Percentiles rank a stretch among this genome's conserved stretches.
These are phyloP conservation scores for Aspergillus heteromorphus DNA, from an alignment of 495 filamentous ascomycete species.

Conservation along the genomic window DNA sequence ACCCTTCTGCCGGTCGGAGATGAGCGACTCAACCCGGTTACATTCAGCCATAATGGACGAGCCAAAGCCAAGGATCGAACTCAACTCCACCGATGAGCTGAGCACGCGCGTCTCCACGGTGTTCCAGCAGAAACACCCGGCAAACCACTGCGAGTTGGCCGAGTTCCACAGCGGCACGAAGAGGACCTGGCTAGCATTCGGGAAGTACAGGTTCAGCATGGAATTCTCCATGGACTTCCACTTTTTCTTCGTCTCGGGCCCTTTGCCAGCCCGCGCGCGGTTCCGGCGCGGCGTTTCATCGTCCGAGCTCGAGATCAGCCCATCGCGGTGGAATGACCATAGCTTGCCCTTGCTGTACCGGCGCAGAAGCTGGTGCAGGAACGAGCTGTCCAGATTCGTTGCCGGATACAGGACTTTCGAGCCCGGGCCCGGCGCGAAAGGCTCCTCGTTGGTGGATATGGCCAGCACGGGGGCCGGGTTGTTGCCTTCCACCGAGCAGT, in stretches of 20 bases:
- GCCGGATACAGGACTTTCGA: conserved; percentile 29
- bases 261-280: conserved; percentile 5
- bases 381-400: conserved; percentile 31
- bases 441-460: conserved; percentile 34
- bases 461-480: conserved; percentile 33
- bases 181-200: conserved; percentile 38
- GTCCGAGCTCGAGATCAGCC: conserved; percentile 36
- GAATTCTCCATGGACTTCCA: conserved; percentile 39
- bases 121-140: conserved; percentile 62
- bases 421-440: conserved; percentile 32
- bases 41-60: conserved; percentile 66
- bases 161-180: conserved; percentile 65
- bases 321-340: conserved; percentile 58
- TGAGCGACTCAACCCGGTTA: conserved; percentile 53
- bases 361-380: conserved; percentile 49
- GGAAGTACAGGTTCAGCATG: conserved; percentile 42
- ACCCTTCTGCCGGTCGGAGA: conserved; percentile 58
- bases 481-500: conserved; percentile 23
- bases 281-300: conserved; percentile 27
- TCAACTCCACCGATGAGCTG: conserved; percentile 36
- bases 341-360: conserved; percentile 59
- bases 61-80: conserved; percentile 57
- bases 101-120: conserved; percentile 39
- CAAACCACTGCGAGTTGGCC: conserved; percentile 63
- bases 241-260: conserved; percentile 33